Evolutionary conservation across 2,329 filamentous ascomycete genomes (phyloP).

Genomic region (Fusarium circinatum): DNA sequence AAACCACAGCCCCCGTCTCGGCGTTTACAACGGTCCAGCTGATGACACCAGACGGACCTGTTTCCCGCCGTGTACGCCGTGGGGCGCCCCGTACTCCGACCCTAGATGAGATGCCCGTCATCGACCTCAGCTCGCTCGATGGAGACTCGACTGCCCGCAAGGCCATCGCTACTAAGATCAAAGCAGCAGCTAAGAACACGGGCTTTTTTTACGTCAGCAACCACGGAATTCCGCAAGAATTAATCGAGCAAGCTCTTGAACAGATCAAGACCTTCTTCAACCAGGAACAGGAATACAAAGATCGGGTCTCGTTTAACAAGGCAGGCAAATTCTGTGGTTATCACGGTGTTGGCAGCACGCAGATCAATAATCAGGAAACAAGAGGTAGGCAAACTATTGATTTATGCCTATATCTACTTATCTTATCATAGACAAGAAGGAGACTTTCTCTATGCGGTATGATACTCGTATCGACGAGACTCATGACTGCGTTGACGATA

Average conservation of each 20-base stretch:
- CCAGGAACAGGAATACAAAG: background rate
- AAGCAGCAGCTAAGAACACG: background rate
- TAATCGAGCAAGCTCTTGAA: background rate
- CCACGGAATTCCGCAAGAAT: background rate
- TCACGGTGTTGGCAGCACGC: background rate
- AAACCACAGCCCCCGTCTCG: background rate
- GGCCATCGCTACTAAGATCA: background rate
- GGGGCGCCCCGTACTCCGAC: constrained; percentile 11
- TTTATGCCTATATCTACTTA: background rate
- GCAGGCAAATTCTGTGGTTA: constrained; percentile 18
- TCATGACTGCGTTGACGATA: background rate
- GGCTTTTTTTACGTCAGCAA: background rate
- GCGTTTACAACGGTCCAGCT: constrained; percentile 6
- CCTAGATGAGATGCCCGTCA: constrained; percentile 1
- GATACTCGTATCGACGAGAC: background rate
- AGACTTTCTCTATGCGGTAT: constrained; percentile 16
- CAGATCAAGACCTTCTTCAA: background rate
- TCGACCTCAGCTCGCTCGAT: background rate
- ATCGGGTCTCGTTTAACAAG: background rate
- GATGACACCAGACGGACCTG: constrained; percentile 1
- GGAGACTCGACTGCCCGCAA: background rate
- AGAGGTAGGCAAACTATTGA: background rate
- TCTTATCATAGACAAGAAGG: background rate
- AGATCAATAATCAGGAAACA: constrained; percentile 10
- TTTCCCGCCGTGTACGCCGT: constrained; percentile 8